phyloP scores from a whole-genome alignment of 352 stramenopile species.

The Phytophthora sojae region DNA sequence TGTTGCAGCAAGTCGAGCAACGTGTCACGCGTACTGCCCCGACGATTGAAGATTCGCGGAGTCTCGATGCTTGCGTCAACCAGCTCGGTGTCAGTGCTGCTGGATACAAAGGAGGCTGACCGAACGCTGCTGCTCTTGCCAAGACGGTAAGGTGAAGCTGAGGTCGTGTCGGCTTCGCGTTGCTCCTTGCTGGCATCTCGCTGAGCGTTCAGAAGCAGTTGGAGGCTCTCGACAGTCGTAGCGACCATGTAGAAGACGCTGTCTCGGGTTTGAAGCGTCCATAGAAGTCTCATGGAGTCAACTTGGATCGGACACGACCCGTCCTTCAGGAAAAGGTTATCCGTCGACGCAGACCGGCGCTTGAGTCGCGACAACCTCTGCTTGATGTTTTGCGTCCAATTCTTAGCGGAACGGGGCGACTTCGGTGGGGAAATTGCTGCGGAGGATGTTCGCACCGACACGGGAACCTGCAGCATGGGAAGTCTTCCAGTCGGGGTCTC shows the following conservation, averaged over 20 bases:
- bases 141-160: slow-evolving; percentile 15
- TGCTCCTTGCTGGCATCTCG: slow-evolving; percentile 21
- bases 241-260: slow-evolving; percentile 76
- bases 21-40: slow-evolving; percentile 65
- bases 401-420: slow-evolving; percentile 47
- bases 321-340: slow-evolving; percentile 77
- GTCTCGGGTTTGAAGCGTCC: slow-evolving; percentile 82
- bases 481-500: slow-evolving; percentile 13
- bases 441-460: slow-evolving; percentile 21
- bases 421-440: slow-evolving; percentile 13
- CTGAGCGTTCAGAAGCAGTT: slow-evolving; percentile 50
- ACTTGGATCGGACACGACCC: slow-evolving; percentile 83
- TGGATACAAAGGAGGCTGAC: slow-evolving; percentile 24
- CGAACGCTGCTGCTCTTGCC: slow-evolving; percentile 33
- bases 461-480: slow-evolving; percentile 22
- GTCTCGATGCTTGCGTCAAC: slow-evolving; percentile 4
- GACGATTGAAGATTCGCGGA: slow-evolving; percentile 21
- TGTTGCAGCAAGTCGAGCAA: slow-evolving; percentile 79
- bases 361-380: slow-evolving; percentile 64
- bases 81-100: neutral
- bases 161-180: neutral
- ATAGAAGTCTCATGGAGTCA: slow-evolving; percentile 82
- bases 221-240: slow-evolving; percentile 59
- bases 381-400: slow-evolving; percentile 66
- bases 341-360: slow-evolving; percentile 68